Percentiles rank a stretch among this genome's conserved stretches.
phyloP scores from a whole-genome alignment of 345 rosid species.

The Rhodamnia rubescens region DNA sequence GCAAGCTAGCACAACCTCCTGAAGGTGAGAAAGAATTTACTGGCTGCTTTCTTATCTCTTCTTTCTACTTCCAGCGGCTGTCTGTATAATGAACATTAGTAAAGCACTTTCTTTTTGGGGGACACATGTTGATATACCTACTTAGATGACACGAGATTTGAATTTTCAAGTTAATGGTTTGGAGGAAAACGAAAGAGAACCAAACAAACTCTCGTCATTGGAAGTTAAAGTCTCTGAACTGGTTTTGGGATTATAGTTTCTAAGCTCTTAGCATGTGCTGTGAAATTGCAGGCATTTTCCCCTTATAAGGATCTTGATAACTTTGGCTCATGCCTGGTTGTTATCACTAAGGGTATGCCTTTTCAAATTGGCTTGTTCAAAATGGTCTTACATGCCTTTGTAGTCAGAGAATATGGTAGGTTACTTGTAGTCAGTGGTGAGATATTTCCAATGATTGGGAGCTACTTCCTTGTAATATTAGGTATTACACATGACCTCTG shows the following conservation, averaged over 20 bases:
- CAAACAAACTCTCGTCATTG: neutral
- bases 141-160: neutral
- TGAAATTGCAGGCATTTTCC: neutral
- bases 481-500: neutral
- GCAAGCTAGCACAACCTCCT: slow-evolving; percentile 73
- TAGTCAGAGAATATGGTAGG: neutral
- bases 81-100: neutral
- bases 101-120: neutral
- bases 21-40: slow-evolving; percentile 33
- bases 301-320: neutral
- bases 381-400: neutral
- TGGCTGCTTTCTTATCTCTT: neutral
- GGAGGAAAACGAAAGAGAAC: neutral
- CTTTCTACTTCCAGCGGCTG: neutral
- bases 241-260: neutral
- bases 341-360: neutral
- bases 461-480: neutral
- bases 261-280: neutral
- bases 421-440: neutral
- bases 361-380: neutral
- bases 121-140: neutral
- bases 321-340: neutral
- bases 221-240: neutral
- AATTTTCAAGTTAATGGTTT: neutral
- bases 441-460: neutral